Evolutionary conservation across 305 asterid genomes (phyloP).

Genomic region (Euphrasia arctica): DNA sequence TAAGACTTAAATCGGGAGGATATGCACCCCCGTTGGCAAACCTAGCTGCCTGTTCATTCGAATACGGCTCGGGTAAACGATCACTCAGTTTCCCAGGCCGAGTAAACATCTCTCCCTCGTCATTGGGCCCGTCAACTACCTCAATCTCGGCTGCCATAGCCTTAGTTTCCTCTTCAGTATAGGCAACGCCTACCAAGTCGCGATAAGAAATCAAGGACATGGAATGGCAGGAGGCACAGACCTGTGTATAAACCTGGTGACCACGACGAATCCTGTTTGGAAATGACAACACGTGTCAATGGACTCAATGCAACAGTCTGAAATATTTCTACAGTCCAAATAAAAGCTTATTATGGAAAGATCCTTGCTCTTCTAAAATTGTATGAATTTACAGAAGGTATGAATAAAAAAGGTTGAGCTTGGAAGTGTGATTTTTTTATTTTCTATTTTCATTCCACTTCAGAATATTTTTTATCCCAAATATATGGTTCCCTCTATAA

Average conservation of each 20-base stretch:
- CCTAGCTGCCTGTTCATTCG: conserved; percentile 5
- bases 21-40: conserved; percentile 8
- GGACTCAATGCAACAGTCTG: no score
- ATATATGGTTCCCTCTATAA: no score
- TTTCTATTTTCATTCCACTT: no score
- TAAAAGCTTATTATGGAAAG: no score
- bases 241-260: conserved; percentile 14
- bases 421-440: no score
- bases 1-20: conserved; percentile 6
- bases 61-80: conserved; percentile 7
- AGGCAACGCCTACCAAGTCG: conserved; percentile 4
- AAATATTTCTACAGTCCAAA: no score
- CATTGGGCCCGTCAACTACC: conserved; percentile 9
- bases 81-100: conserved; percentile 10
- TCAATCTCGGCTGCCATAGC: conserved; percentile 15
- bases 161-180: conserved; percentile 9
- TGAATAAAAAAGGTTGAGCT: no score
- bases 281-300: no score
- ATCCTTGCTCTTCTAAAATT: no score
- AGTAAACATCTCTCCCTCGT: conserved; percentile 11
- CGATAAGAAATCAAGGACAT: conserved; percentile 10
- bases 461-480: no score
- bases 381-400: no score
- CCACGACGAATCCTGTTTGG: conserved; percentile 4
- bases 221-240: conserved; percentile 5